Conservation (phyloP, 345 rosid genomes). For the Populus alba region DNA sequence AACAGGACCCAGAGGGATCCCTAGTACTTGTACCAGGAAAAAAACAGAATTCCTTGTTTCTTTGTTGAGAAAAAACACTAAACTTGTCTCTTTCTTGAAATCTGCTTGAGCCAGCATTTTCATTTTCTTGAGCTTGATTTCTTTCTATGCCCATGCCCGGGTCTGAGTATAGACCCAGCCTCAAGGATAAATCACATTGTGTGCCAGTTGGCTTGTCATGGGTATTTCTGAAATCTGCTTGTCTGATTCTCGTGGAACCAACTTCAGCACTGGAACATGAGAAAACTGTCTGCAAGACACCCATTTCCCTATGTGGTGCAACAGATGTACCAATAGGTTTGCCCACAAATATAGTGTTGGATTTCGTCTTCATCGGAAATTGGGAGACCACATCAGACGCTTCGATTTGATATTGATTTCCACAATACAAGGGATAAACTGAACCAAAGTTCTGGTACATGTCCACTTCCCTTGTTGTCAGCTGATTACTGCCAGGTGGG, state of each 20-base stretch:
- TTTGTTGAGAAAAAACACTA: slow-evolving; percentile 25
- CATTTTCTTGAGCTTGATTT: slow-evolving; percentile 40
- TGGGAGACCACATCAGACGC: slow-evolving; percentile 35
- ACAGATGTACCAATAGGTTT: slow-evolving; percentile 59
- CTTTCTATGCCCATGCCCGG: slow-evolving; percentile 36
- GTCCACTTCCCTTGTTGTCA: slow-evolving; percentile 39
- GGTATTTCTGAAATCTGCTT: slow-evolving; percentile 25
- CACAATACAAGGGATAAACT: slow-evolving; percentile 71
- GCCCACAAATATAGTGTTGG: slow-evolving; percentile 53
- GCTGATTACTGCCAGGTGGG: slow-evolving; percentile 24
- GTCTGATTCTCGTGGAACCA: slow-evolving; percentile 20
- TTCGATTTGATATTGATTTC: slow-evolving; percentile 39
- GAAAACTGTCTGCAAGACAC: slow-evolving; percentile 30
- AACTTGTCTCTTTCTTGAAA: slow-evolving; percentile 31
- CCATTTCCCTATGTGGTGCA: slow-evolving; percentile 32
- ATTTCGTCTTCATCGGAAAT: slow-evolving; percentile 32
- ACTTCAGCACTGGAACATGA: slow-evolving; percentile 28
- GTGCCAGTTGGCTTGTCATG: slow-evolving; percentile 35
- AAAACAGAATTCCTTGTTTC: slow-evolving; percentile 53
- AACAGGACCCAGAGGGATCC: slow-evolving; percentile 30
- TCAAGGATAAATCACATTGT: slow-evolving; percentile 75
- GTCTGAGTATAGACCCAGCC: slow-evolving; percentile 64
- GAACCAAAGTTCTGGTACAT: slow-evolving; percentile 41
- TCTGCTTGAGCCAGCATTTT: slow-evolving; percentile 33
- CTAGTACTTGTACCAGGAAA: slow-evolving; percentile 49